Evolutionary conservation across 768 basidiomycete species (phyloP).

Genomic region (Lactarius sanguifluus): DNA sequence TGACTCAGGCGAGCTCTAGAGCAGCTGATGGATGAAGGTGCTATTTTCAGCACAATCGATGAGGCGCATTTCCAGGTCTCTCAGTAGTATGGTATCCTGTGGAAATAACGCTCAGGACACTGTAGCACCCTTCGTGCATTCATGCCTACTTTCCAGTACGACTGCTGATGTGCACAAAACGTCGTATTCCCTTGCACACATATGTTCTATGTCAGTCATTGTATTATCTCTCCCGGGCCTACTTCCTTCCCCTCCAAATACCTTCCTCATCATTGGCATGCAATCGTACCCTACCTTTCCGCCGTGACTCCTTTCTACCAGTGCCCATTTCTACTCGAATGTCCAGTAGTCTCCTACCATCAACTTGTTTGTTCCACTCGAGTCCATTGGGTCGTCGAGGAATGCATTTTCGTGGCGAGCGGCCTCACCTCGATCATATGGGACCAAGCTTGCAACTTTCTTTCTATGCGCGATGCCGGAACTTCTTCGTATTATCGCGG

Average conservation of each 20-base stretch:
- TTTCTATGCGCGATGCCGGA: slow-evolving; percentile 15
- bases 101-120: background rate
- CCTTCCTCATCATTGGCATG: slow-evolving; percentile 12
- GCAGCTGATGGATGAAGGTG: slow-evolving; percentile 73
- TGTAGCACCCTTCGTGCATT: background rate
- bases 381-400: slow-evolving; percentile 25
- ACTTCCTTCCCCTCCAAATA: slow-evolving; percentile 22
- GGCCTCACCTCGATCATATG: background rate
- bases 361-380: slow-evolving; percentile 28
- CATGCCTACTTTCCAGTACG: background rate
- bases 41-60: slow-evolving; percentile 76
- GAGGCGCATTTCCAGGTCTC: slow-evolving; percentile 75
- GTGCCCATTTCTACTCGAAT: slow-evolving; percentile 24
- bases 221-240: slow-evolving; percentile 12
- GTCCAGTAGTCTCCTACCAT: slow-evolving; percentile 10
- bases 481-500: slow-evolving; percentile 3
- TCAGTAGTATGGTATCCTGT: slow-evolving; percentile 20
- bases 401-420: background rate
- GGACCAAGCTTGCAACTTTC: slow-evolving; percentile 21
- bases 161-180: background rate
- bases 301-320: slow-evolving; percentile 20
- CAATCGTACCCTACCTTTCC: slow-evolving; percentile 22
- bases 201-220: slow-evolving; percentile 3
- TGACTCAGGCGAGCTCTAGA: slow-evolving; percentile 66
- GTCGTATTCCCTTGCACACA: background rate